Evolutionary conservation across 306 rosid genomes (phyloP).

Genomic region (Vachellia pachyceras): DNA sequence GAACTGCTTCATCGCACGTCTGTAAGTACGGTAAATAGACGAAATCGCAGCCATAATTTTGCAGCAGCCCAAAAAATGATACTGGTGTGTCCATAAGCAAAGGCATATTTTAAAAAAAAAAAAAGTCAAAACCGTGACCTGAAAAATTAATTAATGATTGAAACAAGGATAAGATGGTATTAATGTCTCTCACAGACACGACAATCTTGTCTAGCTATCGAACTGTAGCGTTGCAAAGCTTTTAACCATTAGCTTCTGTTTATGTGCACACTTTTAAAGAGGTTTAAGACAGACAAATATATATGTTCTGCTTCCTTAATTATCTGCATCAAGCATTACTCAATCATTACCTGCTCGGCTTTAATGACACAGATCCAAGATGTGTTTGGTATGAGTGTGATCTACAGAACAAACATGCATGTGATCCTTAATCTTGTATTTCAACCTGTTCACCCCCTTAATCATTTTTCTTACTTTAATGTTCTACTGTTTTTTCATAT

Average conservation of each 20-base stretch:
- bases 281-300: constrained; percentile 22
- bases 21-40: background rate
- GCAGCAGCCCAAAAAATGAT: background rate
- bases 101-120: background rate
- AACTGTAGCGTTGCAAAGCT: constrained; percentile 16
- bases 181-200: constrained; percentile 42
- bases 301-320: background rate
- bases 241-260: constrained; percentile 8
- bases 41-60: background rate
- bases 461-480: background rate
- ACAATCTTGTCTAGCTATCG: constrained; percentile 40
- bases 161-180: constrained; percentile 37
- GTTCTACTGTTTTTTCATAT: too few species aligned
- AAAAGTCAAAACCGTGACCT: constrained; percentile 11
- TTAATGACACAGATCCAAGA: constrained; percentile 30
- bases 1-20: background rate
- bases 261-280: constrained; percentile 40
- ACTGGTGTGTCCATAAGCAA: constrained; percentile 18
- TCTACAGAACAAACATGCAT: constrained; percentile 44
- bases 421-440: constrained; percentile 31
- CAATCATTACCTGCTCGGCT: constrained; percentile 30
- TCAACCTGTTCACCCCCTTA: constrained; percentile 9
- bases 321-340: constrained; percentile 16
- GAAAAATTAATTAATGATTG: constrained; percentile 31
- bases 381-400: constrained; percentile 30